Conservation (phyloP, 352 stramenopile species). For the Blastocystis sp. region DNA sequence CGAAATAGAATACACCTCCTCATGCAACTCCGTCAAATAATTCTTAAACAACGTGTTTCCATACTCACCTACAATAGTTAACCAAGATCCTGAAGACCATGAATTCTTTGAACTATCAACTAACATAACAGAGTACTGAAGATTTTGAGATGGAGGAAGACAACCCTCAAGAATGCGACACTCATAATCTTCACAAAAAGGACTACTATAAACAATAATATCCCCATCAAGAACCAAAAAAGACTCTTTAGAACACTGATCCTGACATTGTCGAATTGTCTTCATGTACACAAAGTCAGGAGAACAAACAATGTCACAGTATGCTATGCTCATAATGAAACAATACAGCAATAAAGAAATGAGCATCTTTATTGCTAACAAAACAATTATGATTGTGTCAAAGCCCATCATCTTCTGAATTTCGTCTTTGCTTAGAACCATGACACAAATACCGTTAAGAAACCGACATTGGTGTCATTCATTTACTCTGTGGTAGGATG, state of each 20-base stretch:
- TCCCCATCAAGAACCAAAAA: not conserved
- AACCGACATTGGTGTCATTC: not conserved
- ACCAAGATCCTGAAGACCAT: slow-evolving; percentile 19
- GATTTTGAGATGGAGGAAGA: not conserved
- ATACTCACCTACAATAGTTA: not conserved
- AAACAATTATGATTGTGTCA: not conserved
- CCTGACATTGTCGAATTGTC: not conserved
- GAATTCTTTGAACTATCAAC: not conserved
- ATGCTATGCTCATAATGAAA: not conserved
- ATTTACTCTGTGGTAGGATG: not conserved
- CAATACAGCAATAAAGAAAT: not conserved
- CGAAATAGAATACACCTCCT: not conserved
- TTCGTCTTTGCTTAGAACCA: no score
- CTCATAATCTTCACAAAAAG: not conserved
- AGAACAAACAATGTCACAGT: not conserved
- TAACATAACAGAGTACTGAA: not conserved
- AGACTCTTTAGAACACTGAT: not conserved
- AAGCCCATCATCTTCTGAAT: no score
- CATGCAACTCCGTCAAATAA: not conserved
- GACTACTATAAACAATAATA: not conserved
- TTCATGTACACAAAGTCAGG: not conserved
- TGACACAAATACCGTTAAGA: no score
- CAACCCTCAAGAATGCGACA: not conserved
- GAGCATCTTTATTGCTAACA: not conserved
- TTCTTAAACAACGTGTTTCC: not conserved